Evolutionary conservation across 2,329 filamentous ascomycete genomes (phyloP), one percentile per base, ranked within the genome.

Genomic region (Spiromastix sp.): DNA sequence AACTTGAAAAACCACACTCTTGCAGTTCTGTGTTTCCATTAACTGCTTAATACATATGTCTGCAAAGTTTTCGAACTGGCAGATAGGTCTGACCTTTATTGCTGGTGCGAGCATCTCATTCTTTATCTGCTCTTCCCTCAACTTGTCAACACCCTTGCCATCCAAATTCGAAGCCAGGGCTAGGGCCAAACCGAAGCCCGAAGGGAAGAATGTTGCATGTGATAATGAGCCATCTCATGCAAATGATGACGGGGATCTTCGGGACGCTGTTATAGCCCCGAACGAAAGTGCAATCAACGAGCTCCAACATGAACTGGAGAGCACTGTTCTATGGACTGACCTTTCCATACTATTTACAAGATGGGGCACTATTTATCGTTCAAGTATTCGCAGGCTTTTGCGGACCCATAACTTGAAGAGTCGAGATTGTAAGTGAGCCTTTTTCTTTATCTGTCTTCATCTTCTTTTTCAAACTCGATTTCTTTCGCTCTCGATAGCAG

Each of bases 211-310:
- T 28, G 21, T 10, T 12, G 6, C n/a, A 18, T 13, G n/a, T 12
- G n/a, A 17, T 19, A 9, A 24, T 12, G 16, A 29, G 7, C 18
- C n/a, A 4, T 26, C 24, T 4, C n/a, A 32, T 28, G 13, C 5
- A n/a, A 27, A 39, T 13, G 30, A 39, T 37, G 37, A 37, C 21
- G 34, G 40, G 26, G 40, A 39, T 20, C 8, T 33, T 32, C 37
- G 30, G 22, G 31, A 32, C 15, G 37, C 33, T 8, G 6, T 39
- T 17, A 21, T 25, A 11, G 30, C n/a, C 2, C 30, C 37, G 13
- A 37, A 42, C 22, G 37, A 42, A 31, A 34, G 37, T 31, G 37
- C 12, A 12, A 29, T 35, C 25, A 16, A 21, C 11, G 20, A 39
- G 15, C 24, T 39, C 29, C 29, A 37, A 21, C 10, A 19, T 12